These are phyloP conservation scores for Cladosporium austrohemisphaericum DNA, from an alignment of 2,329 filamentous ascomycete genomes.

Conservation along the genomic window DNA sequence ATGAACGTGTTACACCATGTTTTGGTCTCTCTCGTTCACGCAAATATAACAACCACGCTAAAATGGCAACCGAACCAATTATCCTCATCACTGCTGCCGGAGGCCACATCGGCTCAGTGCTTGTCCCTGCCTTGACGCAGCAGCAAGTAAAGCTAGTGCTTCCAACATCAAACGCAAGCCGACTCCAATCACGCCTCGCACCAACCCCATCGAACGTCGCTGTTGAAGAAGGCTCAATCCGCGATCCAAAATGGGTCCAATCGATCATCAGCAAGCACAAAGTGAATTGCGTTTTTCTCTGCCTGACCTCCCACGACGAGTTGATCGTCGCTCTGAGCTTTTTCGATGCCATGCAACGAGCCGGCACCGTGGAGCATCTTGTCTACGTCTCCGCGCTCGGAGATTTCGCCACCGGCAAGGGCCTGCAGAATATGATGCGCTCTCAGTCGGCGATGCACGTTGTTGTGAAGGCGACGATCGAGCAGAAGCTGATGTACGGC, in stretches of 20 bases:
- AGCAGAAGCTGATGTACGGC: conserved; percentile 16
- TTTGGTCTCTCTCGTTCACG: no score
- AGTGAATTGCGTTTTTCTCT: conserved; percentile 19
- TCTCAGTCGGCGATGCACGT: conserved; percentile 14
- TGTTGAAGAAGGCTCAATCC: conserved; percentile 19
- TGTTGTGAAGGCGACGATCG: conserved; percentile 18
- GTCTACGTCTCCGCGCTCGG: conserved; percentile 19
- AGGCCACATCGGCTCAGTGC: conserved; percentile 18
- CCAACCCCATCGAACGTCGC: conserved; percentile 9
- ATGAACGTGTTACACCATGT: no score
- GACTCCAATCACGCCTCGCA: background rate
- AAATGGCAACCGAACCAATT: background rate
- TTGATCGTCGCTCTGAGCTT: conserved; percentile 18
- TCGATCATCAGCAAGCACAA: conserved; percentile 15
- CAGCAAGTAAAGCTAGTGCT: conserved; percentile 17
- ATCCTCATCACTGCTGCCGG: conserved; percentile 18
- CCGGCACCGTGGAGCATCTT: conserved; percentile 16
- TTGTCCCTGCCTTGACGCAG: conserved; percentile 14
- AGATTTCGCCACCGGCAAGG: conserved; percentile 14
- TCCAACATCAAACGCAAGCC: conserved; percentile 18
- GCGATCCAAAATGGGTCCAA: conserved; percentile 18
- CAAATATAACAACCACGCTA: no score
- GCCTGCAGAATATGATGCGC: conserved; percentile 5
- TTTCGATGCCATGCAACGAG: conserved; percentile 17
- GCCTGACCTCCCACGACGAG: conserved; percentile 18